Evolutionary conservation across 257 asterid genomes (phyloP), one percentile per base, ranked within the genome.

Genomic region (Eustoma russellianum): DNA sequence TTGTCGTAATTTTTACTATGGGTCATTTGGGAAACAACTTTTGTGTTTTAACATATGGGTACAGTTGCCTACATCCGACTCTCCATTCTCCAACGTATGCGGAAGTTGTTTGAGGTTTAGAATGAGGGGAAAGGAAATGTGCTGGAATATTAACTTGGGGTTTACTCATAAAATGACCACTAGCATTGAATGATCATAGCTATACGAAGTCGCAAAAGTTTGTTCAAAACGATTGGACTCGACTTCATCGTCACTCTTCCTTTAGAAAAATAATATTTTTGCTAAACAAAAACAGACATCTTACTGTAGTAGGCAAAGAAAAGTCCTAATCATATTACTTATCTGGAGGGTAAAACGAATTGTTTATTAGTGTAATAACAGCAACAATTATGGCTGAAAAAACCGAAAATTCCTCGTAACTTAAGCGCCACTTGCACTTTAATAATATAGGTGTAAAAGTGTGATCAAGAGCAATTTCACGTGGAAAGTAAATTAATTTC

Each of bases 161-260:
- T 70, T 41, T 60, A 60, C 70, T 73, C 73, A 73, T 62, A 30
- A 48, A 15, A 57, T 61, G 72, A 54, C 66, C 74, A 62, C 72
- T 17, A 51, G 59, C 46, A 44, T 61, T 49, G 67, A 55, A 59
- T 41, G 61, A 47, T 63, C 43, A n/a, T 53, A 47, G 56, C 47
- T 48, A 56, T 61, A 59, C 64, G 55, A 53, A 16, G 30, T 35
- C 11, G 12, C 43, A 56, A 54, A 62, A 15, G 43, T 17, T 47
- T 46, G 62, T 50, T 53, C 41, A 43, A 15, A 46, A 15, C 56
- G 38, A 50, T 56, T 34, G 35, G 50, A 55, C 58, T 57, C 61
- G 56, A 71, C 74, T 74, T 79, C 65, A 70, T 48, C 59, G 17
- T 43, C 74, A 75, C 74, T 46, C 71, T 57, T 63, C 68, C 48